Evolutionary conservation across 2,329 filamentous ascomycete genomes (phyloP).

Genomic region (Didymella exigua): DNA sequence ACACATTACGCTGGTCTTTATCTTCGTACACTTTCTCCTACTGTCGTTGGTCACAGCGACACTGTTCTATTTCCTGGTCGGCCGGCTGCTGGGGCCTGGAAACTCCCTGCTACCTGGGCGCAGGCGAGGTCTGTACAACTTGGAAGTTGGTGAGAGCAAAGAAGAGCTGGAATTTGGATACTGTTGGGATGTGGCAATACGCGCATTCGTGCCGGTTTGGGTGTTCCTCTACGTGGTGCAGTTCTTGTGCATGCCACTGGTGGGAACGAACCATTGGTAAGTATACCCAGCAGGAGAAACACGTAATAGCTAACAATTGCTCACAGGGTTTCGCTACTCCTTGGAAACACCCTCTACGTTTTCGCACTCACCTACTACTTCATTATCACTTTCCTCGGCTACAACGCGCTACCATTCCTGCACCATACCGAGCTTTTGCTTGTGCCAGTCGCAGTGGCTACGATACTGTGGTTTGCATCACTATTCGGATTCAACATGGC

Average conservation of each 20-base stretch:
- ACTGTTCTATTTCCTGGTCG: constrained; percentile 68
- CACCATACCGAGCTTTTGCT: constrained; percentile 70
- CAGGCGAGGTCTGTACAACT: constrained; percentile 62
- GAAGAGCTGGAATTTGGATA: constrained; percentile 73
- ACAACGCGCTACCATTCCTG: constrained; percentile 71
- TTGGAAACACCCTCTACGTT: constrained; percentile 71
- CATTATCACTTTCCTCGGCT: constrained; percentile 71
- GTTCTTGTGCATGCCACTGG: constrained; percentile 68
- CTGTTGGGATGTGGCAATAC: constrained; percentile 72
- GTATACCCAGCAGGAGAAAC: no score
- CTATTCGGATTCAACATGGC: constrained; percentile 59
- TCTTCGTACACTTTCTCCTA: constrained; percentile 65
- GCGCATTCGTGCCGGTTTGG: constrained; percentile 71
- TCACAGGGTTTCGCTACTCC: constrained; percentile 59
- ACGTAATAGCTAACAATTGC: neutral
- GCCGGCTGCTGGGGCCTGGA: constrained; percentile 64
- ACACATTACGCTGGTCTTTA: constrained; percentile 55
- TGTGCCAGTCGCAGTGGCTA: constrained; percentile 64
- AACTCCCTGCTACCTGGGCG: constrained; percentile 58
- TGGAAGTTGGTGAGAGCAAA: constrained; percentile 54
- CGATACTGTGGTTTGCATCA: constrained; percentile 63
- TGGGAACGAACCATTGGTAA: constrained; percentile 60
- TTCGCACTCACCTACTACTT: constrained; percentile 69
- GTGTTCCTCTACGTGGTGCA: constrained; percentile 70
- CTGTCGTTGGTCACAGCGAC: constrained; percentile 65